Conservation (phyloP, 202 grass and related monocot species). For the Cymbopogon flexuosus region DNA sequence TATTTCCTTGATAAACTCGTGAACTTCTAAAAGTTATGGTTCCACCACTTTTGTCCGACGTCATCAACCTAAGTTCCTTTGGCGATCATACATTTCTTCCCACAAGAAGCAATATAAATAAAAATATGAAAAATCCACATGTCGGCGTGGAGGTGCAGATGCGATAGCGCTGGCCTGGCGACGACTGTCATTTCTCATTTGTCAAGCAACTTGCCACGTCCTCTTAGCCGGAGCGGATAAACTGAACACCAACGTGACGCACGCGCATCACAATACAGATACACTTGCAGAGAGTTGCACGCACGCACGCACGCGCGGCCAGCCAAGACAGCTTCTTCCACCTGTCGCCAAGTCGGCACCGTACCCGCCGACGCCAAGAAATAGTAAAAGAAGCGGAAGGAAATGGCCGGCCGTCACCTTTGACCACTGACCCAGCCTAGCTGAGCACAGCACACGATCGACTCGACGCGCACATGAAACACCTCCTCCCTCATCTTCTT, state of each 20-base stretch:
- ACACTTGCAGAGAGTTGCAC: not conserved
- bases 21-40: no score
- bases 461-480: conserved; percentile 16
- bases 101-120: no score
- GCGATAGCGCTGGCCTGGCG: no score
- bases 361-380: not conserved
- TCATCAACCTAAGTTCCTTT: no score
- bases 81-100: no score
- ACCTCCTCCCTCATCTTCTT: not conserved
- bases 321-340: not conserved
- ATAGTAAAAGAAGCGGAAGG: not conserved
- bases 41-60: no score
- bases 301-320: not conserved
- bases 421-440: conserved; percentile 31
- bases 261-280: conserved; percentile 26
- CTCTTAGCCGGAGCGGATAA: not conserved
- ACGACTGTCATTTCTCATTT: not conserved
- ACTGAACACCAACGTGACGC: not conserved
- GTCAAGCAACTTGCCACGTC: not conserved
- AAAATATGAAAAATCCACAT: no score
- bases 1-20: no score
- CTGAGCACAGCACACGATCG: not conserved
- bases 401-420: conserved; percentile 26
- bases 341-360: not conserved
- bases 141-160: no score